Evolutionary conservation across 768 basidiomycete species (phyloP).

Genomic region (Naganishia vishniacii): DNA sequence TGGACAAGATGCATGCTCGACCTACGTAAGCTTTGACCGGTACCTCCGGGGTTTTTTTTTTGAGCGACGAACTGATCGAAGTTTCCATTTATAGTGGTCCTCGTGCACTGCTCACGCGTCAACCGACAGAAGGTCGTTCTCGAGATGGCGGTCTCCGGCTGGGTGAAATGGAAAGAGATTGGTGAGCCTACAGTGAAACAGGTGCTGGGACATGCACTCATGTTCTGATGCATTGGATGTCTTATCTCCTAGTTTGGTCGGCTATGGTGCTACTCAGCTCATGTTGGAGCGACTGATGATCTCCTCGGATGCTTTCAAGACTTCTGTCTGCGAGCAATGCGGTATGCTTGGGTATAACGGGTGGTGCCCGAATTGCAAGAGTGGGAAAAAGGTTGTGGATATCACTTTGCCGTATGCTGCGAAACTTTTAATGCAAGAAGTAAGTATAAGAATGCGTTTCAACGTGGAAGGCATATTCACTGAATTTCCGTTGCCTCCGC

Average conservation of each 20-base stretch:
- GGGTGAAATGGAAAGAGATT: constrained; percentile 99
- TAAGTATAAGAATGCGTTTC: constrained; percentile 29
- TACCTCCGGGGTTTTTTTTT: no score
- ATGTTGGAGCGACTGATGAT: constrained; percentile 97
- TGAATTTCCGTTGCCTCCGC: neutral
- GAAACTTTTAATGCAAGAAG: constrained; percentile 56
- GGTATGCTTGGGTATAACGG: constrained; percentile 73
- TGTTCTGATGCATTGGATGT: neutral
- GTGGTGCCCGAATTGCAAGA: constrained; percentile 98
- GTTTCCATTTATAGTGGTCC: constrained; percentile 61
- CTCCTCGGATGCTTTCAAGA: constrained; percentile 95
- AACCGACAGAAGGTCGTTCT: constrained; percentile 96
- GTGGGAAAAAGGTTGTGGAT: constrained; percentile 90
- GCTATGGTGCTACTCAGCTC: constrained; percentile 93
- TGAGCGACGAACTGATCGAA: neutral
- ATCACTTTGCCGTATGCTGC: constrained; percentile 95
- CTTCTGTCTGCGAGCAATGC: constrained; percentile 89
- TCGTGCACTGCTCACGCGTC: constrained; percentile 89
- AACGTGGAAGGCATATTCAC: neutral
- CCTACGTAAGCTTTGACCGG: constrained; percentile 65
- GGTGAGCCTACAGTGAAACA: no score
- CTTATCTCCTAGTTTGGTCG: constrained; percentile 58
- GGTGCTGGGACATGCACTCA: no score
- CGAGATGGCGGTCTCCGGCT: constrained; percentile 93
- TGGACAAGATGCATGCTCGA: constrained; percentile 99